phyloP scores from a whole-genome alignment of 116 monocot species.

The Thalassia testudinum region DNA sequence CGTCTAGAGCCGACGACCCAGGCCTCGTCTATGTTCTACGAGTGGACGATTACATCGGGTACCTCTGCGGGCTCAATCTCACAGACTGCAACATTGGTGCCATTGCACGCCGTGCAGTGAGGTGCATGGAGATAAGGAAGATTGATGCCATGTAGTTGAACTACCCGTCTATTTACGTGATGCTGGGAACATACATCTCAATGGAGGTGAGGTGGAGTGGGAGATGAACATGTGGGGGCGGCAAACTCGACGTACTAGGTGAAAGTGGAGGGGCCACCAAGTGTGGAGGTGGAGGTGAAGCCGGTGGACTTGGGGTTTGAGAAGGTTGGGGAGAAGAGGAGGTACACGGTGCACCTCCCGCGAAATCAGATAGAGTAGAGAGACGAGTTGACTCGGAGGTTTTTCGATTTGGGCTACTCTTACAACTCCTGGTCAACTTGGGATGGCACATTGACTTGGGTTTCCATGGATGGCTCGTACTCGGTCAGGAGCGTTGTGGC shows the following conservation, averaged over 20 bases:
- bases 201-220: conserved; percentile 4
- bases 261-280: background rate
- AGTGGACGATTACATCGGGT: conserved; percentile 15
- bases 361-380: no score
- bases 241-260: conserved; percentile 1
- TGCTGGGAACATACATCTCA: background rate
- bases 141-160: conserved; percentile 5
- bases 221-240: conserved; percentile 9
- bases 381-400: no score
- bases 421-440: no score
- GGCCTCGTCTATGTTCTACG: conserved; percentile 26
- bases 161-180: conserved; percentile 13
- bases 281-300: background rate
- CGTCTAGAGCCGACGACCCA: conserved; percentile 16
- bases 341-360: no score
- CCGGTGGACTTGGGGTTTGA: background rate
- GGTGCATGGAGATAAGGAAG: background rate
- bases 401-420: no score
- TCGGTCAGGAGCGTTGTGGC: no score
- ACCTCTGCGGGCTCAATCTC: conserved; percentile 15
- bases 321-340: background rate
- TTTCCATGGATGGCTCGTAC: no score
- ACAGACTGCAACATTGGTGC: background rate
- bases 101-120: background rate
- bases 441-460: no score